Conservation (phyloP, 192 early-diverging fungal genomes). For the Pilobolus umbonatus region DNA sequence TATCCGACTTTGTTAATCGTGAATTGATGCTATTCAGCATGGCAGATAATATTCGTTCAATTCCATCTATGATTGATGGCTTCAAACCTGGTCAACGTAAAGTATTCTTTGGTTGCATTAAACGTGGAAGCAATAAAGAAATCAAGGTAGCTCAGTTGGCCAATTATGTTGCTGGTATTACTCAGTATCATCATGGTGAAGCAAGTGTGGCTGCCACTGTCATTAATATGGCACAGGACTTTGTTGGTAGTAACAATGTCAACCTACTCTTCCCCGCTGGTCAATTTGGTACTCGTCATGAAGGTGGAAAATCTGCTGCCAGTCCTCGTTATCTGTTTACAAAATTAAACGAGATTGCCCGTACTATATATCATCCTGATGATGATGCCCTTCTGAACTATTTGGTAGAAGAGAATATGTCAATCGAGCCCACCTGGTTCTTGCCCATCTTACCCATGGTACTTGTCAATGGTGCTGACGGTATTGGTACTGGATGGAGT, state of each 20-base stretch:
- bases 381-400: constrained; percentile 83
- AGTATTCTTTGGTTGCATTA: constrained; percentile 83
- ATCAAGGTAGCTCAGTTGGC: constrained; percentile 87
- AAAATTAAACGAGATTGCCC: constrained; percentile 61
- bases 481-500: constrained; percentile 95
- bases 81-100: constrained; percentile 97
- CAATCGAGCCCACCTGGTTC: constrained; percentile 95
- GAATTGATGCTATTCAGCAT: constrained; percentile 94
- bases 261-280: constrained; percentile 78
- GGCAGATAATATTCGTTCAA: constrained; percentile 92
- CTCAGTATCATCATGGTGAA: constrained; percentile 97
- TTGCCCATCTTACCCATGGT: constrained; percentile 92
- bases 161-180: constrained; percentile 84
- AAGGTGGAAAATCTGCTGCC: constrained; percentile 93
- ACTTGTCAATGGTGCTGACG: constrained; percentile 87
- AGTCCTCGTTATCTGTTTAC: constrained; percentile 97
- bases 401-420: constrained; percentile 83
- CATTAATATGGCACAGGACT: constrained; percentile 91
- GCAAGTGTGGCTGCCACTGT: constrained; percentile 77
- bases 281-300: constrained; percentile 87
- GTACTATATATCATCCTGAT: constrained; percentile 69
- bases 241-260: constrained; percentile 94
- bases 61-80: constrained; percentile 91
- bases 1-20: constrained; percentile 91
- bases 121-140: constrained; percentile 74